Percentiles rank a stretch among this genome's conserved stretches.
Evolutionary conservation across 2,329 filamentous ascomycete species (phyloP).

Genomic region (Ophiostoma australiae): DNA sequence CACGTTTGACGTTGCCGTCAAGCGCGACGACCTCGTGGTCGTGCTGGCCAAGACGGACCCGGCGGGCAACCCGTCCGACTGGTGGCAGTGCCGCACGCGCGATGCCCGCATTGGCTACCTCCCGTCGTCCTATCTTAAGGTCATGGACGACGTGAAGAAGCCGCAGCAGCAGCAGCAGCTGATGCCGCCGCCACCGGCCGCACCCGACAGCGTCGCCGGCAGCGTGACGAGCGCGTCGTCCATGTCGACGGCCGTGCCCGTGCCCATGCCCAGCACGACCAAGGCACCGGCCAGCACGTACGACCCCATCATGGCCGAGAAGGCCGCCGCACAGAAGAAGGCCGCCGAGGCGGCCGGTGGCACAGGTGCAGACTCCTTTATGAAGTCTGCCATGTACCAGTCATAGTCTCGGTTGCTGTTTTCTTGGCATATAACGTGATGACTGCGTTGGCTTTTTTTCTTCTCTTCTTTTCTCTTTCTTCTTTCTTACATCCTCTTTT

Average conservation of each 20-base stretch:
- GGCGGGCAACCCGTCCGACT: conserved; percentile 85
- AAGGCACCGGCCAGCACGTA: not conserved
- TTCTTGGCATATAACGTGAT: not conserved
- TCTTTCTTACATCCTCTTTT: not conserved
- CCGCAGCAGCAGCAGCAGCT: conserved; percentile 17
- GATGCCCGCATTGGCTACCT: conserved; percentile 90
- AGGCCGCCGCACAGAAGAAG: conserved; percentile 26
- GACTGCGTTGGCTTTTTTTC: not conserved
- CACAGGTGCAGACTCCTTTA: conserved; percentile 50
- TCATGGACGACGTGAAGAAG: not conserved
- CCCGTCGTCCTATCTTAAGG: conserved; percentile 75
- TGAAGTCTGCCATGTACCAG: conserved; percentile 56
- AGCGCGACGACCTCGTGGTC: conserved; percentile 92
- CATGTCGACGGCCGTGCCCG: not conserved
- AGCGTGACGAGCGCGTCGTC: conserved; percentile 34
- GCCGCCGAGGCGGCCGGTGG: conserved; percentile 33
- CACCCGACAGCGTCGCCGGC: conserved; percentile 49
- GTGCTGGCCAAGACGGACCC: conserved; percentile 91
- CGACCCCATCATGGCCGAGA: conserved; percentile 27
- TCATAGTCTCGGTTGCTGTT: conserved; percentile 31
- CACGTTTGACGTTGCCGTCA: conserved; percentile 83
- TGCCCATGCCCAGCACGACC: conserved; percentile 29
- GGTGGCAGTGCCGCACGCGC: conserved; percentile 91
- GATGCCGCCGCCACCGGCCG: conserved; percentile 28
- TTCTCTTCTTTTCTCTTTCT: not conserved